Conservation (phyloP, 345 rosid species). For the Erucastrum elatum region DNA sequence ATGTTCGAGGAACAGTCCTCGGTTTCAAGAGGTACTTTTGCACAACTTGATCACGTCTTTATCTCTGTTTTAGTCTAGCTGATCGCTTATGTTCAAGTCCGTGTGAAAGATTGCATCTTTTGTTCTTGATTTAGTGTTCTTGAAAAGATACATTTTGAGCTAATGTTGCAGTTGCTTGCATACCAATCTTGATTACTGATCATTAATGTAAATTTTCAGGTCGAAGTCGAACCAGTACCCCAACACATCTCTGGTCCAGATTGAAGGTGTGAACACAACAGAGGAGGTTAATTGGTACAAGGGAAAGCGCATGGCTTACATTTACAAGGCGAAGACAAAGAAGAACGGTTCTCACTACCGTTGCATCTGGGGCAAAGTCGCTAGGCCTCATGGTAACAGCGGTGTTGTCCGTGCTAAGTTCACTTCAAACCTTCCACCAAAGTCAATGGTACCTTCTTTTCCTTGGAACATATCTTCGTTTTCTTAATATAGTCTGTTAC, state of each 20-base stretch:
- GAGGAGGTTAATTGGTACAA: conserved; percentile 83
- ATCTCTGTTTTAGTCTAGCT: neutral
- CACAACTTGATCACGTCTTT: neutral
- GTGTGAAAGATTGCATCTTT: neutral
- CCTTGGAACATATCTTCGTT: neutral
- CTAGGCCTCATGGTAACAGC: conserved; percentile 90
- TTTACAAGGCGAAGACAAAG: conserved; percentile 91
- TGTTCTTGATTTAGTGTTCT: neutral
- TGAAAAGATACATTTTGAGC: neutral
- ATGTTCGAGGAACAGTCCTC: conserved; percentile 80
- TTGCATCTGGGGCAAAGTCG: conserved; percentile 94
- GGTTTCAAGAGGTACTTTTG: conserved; percentile 75
- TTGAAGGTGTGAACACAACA: conserved; percentile 85
- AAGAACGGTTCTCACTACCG: conserved; percentile 79
- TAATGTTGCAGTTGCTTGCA: neutral
- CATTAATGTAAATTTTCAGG: conserved; percentile 38
- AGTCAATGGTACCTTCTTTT: conserved; percentile 62
- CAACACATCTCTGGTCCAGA: conserved; percentile 72
- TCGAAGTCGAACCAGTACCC: conserved; percentile 93
- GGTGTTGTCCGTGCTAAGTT: conserved; percentile 90
- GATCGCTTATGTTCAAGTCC: neutral
- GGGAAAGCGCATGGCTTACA: conserved; percentile 92
- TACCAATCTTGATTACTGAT: neutral
- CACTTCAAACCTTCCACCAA: conserved; percentile 87
- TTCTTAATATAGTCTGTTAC: neutral